Evolutionary conservation across 1,284 basidiomycete species (phyloP), one percentile per base, ranked within the genome.

Genomic region (Sparassis latifolia): DNA sequence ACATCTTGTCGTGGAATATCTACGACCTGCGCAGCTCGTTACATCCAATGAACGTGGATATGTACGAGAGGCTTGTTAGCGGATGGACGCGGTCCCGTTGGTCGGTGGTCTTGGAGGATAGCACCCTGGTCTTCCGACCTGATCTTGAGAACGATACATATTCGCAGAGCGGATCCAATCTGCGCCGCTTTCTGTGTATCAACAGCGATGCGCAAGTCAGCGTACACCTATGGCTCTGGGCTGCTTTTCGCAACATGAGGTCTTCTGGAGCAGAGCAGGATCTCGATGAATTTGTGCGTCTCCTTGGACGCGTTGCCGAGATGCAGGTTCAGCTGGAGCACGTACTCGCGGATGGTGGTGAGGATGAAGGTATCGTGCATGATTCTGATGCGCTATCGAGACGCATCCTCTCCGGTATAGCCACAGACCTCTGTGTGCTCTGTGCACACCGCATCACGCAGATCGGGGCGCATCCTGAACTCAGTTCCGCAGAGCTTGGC

Each of bases 1-100:
- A 86, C 62, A 56, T 66, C 27, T 62, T 86, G 30, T 66, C 66
- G 3, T 85, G 78, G 75, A 69, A 70, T 12, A 29, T 67, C 42
- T 61, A 67, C 29, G 68, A 79, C 51, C 57, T 79, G 29, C 50
- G 38, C 39, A 10, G 7, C 4, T 7, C 10, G 12, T 37, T 56
- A 4, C 37, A 39, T 12, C 28, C 49, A 3, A 41, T 38, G 7
- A 9, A 6, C 4, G 33, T 27, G 12, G 20, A 41, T 0, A 44
- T 44, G 12, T 2, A 3, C 9, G 28, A 37, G 2, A 4, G 32
- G n/a, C 3, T 47, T 10, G n/a, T 52, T 12, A 28, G 27, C 5
- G 44, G 12, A 3, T 53, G 52, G 52, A 5, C 33, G 29, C 44
- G 44, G 20, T 46, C 48, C n/a, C 28, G 29, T 3, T 39, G 42